A percentile compares a stretch with the other conserved stretches of the same genome.
Conservation (phyloP, 257 asterid genomes). For the Cruciata laevipes region DNA sequence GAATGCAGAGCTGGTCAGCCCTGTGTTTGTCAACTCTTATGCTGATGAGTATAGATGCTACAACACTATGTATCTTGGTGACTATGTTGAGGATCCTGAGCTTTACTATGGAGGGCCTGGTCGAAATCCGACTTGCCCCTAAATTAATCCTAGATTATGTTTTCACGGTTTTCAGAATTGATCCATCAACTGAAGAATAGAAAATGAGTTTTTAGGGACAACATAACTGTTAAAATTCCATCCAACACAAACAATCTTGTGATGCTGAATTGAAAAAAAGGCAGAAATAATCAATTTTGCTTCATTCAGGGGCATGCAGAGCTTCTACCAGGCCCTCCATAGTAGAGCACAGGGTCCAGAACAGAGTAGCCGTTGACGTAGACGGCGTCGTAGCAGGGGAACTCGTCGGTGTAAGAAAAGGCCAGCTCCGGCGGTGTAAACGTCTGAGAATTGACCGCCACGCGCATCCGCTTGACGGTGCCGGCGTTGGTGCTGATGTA, state of each 20-base stretch:
- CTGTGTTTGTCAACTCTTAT: constrained; percentile 28
- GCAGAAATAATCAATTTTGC: too few relatives aligned
- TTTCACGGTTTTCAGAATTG: too few relatives aligned
- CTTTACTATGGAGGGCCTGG: constrained; percentile 17
- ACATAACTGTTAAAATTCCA: too few relatives aligned
- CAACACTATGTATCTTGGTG: constrained; percentile 18
- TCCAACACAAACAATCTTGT: too few relatives aligned
- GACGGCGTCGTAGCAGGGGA: constrained; percentile 33
- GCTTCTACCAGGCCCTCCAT: constrained; percentile 63
- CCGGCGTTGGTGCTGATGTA: constrained; percentile 28
- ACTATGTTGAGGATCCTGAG: constrained; percentile 56
- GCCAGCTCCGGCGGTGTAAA: constrained; percentile 37
- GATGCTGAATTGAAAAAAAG: too few relatives aligned
- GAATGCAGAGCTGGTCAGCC: constrained; percentile 25
- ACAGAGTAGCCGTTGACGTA: constrained; percentile 36
- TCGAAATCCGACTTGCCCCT: background rate
- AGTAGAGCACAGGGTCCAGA: constrained; percentile 60
- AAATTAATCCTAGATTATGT: too few relatives aligned
- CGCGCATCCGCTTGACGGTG: constrained; percentile 36
- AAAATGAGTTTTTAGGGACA: too few relatives aligned
- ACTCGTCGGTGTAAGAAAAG: constrained; percentile 40
- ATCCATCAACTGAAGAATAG: too few relatives aligned
- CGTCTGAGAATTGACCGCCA: constrained; percentile 21
- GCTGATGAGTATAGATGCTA: constrained; percentile 58
- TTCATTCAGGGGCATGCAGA: constrained; percentile 26